Percentiles rank a stretch among this genome's conserved stretches.
These are phyloP conservation scores for Onygenales sp. DNA, from an alignment of 2,329 filamentous ascomycete genomes.

Conservation along the genomic window DNA sequence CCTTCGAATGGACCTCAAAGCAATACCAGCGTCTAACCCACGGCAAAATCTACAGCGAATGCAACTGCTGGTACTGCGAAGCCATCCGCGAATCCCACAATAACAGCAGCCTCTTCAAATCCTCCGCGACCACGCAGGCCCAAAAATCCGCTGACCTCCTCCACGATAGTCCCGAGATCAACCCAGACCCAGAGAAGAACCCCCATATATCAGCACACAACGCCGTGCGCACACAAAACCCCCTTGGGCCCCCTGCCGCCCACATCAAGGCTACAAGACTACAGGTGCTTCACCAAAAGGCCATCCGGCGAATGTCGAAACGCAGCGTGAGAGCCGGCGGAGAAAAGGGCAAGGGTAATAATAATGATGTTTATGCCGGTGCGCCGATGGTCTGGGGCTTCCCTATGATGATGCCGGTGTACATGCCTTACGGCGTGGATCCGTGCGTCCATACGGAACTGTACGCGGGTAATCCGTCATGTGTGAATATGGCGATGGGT, in stretches of 20 bases:
- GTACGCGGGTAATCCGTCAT: constrained; percentile 38
- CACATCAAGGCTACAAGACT: constrained; percentile 5
- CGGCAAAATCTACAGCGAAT: constrained; percentile 62
- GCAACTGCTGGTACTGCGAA: constrained; percentile 80
- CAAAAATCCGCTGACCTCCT: constrained; percentile 41
- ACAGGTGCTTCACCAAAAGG: constrained; percentile 9
- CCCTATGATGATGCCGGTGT: constrained; percentile 35
- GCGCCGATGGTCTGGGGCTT: constrained; percentile 35
- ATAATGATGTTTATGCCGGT: not conserved
- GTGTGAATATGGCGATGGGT: constrained; percentile 32
- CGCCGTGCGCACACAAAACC: constrained; percentile 39
- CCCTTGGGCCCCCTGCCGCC: constrained; percentile 5
- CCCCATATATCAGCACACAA: constrained; percentile 69
- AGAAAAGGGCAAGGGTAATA: not conserved
- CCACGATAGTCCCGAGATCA: constrained; percentile 31
- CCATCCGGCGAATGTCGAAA: constrained; percentile 24
- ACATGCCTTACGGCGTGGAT: constrained; percentile 39
- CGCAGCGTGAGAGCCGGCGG: constrained; percentile 6
- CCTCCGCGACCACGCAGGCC: constrained; percentile 41
- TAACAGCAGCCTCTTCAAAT: constrained; percentile 32
- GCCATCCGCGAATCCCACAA: constrained; percentile 51
- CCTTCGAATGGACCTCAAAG: constrained; percentile 65
- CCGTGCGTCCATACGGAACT: constrained; percentile 30
- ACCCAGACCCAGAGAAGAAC: constrained; percentile 44
- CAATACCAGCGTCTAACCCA: constrained; percentile 56